Conservation (phyloP, 1,284 basidiomycete species). For the Agroathelia rolfsii region DNA sequence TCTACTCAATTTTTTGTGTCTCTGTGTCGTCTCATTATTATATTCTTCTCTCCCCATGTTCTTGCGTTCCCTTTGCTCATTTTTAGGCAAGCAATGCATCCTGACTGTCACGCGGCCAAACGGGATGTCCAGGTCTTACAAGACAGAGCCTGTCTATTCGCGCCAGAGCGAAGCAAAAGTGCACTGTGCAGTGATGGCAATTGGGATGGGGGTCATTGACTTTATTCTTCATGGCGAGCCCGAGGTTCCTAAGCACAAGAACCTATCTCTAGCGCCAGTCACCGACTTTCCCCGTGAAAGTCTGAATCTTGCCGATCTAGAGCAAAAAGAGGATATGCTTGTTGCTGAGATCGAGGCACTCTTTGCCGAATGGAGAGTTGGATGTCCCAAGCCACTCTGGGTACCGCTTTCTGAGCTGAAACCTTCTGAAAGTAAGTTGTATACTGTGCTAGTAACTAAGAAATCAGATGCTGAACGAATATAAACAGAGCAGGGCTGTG, state of each 20-base stretch:
- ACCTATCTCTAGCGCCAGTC: conserved; percentile 10
- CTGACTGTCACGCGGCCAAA: conserved; percentile 46
- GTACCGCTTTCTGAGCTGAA: conserved; percentile 36
- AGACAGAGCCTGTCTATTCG: conserved; percentile 31
- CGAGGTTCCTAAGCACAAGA: conserved; percentile 22
- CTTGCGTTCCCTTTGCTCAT: not conserved
- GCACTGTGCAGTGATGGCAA: conserved; percentile 39
- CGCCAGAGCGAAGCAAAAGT: conserved; percentile 40
- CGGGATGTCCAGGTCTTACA: conserved; percentile 39
- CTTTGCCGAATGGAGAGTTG: conserved; percentile 42
- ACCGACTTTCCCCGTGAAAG: not conserved
- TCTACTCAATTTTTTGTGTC: not conserved
- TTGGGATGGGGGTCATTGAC: conserved; percentile 46
- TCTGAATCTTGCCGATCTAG: conserved; percentile 17
- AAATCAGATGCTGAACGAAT: conserved; percentile 4
- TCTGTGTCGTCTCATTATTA: not conserved
- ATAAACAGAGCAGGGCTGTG: conserved; percentile 39
- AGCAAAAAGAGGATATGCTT: conserved; percentile 16
- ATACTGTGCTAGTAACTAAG: conserved; percentile 2
- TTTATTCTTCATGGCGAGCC: conserved; percentile 39
- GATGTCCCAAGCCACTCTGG: conserved; percentile 39
- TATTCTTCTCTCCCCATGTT: conserved; percentile 2
- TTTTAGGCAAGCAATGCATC: conserved; percentile 39
- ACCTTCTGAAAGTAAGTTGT: conserved; percentile 31
- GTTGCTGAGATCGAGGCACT: conserved; percentile 37